phyloP scores from a whole-genome alignment of 257 asterid species.

The Ballota nigra region DNA sequence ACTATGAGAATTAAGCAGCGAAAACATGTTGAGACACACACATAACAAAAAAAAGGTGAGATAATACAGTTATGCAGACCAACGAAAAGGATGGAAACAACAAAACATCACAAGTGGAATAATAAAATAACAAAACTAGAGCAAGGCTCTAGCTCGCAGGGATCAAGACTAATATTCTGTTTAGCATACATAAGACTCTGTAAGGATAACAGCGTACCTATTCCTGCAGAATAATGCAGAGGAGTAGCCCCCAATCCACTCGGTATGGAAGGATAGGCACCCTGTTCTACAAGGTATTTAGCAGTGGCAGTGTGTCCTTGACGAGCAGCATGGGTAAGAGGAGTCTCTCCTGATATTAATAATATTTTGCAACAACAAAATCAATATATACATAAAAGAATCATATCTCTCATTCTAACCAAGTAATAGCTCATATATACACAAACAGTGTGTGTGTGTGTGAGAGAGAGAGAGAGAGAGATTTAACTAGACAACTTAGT shows the following conservation, averaged over 20 bases:
- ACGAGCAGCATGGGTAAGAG: constrained; percentile 85
- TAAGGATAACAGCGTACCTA: constrained; percentile 42
- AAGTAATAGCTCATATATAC: not conserved
- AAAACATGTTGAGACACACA: not conserved
- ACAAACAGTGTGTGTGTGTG: not conserved
- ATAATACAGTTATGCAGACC: not conserved
- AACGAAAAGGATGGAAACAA: not conserved
- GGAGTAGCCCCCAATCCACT: constrained; percentile 88
- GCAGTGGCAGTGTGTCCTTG: constrained; percentile 81
- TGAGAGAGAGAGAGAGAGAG: too few relatives aligned
- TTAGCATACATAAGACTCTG: too few relatives aligned
- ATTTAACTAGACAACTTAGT: not conserved
- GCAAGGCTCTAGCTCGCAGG: not conserved
- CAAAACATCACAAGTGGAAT: not conserved
- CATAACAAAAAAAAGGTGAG: not conserved
- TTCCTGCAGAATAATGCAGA: constrained; percentile 85
- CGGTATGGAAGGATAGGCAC: constrained; percentile 82
- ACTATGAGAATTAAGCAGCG: not conserved
- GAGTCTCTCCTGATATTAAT: constrained; percentile 71
- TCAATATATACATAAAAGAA: not conserved
- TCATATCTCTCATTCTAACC: constrained; percentile 3
- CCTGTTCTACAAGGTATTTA: constrained; percentile 65
- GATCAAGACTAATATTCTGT: not conserved
- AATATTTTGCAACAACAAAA: not conserved
- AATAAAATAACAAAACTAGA: not conserved